A percentile compares a stretch with the other conserved stretches of the same genome.
These are phyloP conservation scores for Paraphaeosphaeria sporulosa DNA, from an alignment of 2,329 filamentous ascomycete genomes.

Conservation along the genomic window DNA sequence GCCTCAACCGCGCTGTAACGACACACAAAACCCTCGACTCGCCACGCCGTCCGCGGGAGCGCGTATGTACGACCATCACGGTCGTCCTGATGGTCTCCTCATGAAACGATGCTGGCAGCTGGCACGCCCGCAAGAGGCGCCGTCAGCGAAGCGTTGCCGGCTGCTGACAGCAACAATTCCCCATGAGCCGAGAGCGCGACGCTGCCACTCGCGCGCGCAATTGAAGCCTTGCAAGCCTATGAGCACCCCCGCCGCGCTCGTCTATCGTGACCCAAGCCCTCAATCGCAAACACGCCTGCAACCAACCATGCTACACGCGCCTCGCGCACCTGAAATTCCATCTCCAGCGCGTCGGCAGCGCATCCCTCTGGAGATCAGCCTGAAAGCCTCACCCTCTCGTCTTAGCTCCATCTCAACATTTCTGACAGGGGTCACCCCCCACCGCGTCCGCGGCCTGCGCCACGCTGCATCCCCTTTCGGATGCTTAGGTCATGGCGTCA, in stretches of 20 bases:
- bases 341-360: conserved; percentile 3
- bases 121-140: too few relatives aligned
- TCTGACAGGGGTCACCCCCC: background rate
- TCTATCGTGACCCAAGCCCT: conserved; percentile 12
- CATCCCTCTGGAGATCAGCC: conserved; percentile 10
- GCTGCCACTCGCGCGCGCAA: background rate
- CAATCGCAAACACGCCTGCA: conserved; percentile 16
- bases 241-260: background rate
- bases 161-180: background rate
- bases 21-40: background rate
- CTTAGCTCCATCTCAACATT: background rate
- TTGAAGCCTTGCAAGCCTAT: background rate
- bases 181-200: background rate
- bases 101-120: too few relatives aligned
- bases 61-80: background rate
- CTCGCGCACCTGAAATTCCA: too few relatives aligned
- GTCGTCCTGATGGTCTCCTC: background rate
- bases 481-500: conserved; percentile 6
- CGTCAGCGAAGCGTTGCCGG: conserved; percentile 8
- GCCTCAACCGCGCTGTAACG: conserved; percentile 6
- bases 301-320: conserved; percentile 18
- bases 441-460: background rate
- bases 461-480: background rate
- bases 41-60: conserved; percentile 1
- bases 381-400: conserved; percentile 4